Evolutionary conservation across 2,329 filamentous ascomycete genomes (phyloP).

Genomic region (Monosporascus cannonballus): DNA sequence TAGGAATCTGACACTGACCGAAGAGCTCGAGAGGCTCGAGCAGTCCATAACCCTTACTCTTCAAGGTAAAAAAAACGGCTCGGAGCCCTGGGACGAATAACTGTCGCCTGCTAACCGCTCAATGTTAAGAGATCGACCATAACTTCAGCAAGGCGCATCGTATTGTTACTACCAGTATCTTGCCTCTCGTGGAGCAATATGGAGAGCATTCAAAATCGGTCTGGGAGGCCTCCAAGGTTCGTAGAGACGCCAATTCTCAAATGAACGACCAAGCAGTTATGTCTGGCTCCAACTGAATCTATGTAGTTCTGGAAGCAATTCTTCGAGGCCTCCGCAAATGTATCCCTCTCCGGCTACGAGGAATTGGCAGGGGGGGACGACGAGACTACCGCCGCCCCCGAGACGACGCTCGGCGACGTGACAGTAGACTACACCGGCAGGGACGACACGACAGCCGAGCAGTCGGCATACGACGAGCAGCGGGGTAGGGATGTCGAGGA

Average conservation of each 20-base stretch:
- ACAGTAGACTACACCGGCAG: slow-evolving; percentile 34
- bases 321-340: slow-evolving; percentile 96
- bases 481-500: slow-evolving; percentile 43
- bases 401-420: slow-evolving; percentile 51
- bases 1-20: slow-evolving; percentile 70
- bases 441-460: slow-evolving; percentile 28
- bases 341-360: slow-evolving; percentile 91
- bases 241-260: neutral
- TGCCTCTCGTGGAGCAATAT: slow-evolving; percentile 93
- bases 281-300: slow-evolving; percentile 4
- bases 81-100: no score
- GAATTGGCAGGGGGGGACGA: slow-evolving; percentile 65
- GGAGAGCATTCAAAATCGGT: slow-evolving; percentile 88
- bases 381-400: slow-evolving; percentile 44
- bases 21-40: slow-evolving; percentile 92
- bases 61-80: slow-evolving; percentile 55
- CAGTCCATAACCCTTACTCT: slow-evolving; percentile 94
- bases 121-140: slow-evolving; percentile 78
- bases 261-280: neutral
- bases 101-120: slow-evolving; percentile 1
- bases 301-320: slow-evolving; percentile 97
- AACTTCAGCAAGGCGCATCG: slow-evolving; percentile 97
- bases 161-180: slow-evolving; percentile 88
- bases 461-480: slow-evolving; percentile 30
- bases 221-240: slow-evolving; percentile 92